Conservation (phyloP, 1,139 yeast genomes). For the Entelexis sorbosivorans region DNA sequence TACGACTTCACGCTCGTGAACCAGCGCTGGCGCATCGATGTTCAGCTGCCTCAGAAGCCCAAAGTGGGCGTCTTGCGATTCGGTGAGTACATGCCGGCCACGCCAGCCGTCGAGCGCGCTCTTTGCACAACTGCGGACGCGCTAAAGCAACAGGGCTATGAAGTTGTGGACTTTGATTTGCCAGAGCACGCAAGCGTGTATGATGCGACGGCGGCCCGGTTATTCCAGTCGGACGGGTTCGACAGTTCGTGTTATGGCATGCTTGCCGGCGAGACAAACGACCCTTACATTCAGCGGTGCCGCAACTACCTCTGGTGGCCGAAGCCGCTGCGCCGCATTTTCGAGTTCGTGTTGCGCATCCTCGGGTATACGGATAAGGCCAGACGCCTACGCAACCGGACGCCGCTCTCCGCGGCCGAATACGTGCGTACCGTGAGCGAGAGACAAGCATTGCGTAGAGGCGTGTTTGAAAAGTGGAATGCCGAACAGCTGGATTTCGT, state of each 20-base stretch:
- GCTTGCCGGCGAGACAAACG: slow-evolving; percentile 14
- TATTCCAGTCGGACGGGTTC: slow-evolving; percentile 10
- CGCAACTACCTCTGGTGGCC: slow-evolving; percentile 8
- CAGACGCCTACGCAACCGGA: background rate
- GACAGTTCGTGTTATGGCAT: background rate
- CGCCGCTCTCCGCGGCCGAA: background rate
- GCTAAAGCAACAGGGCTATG: slow-evolving; percentile 45
- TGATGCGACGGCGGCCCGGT: background rate
- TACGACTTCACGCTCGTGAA: slow-evolving; percentile 46
- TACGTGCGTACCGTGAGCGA: background rate
- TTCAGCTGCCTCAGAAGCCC: slow-evolving; percentile 36
- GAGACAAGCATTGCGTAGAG: slow-evolving; percentile 20
- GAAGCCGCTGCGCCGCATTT: slow-evolving; percentile 5
- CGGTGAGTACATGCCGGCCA: slow-evolving; percentile 41
- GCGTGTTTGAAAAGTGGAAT: slow-evolving; percentile 33
- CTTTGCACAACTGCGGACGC: slow-evolving; percentile 39
- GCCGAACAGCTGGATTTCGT: slow-evolving; percentile 33
- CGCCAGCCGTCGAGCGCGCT: slow-evolving; percentile 55
- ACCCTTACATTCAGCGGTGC: slow-evolving; percentile 7
- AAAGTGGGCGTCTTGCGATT: slow-evolving; percentile 39
- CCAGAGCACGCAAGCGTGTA: slow-evolving; percentile 27
- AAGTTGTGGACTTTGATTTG: slow-evolving; percentile 48
- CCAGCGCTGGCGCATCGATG: slow-evolving; percentile 47
- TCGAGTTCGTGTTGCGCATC: slow-evolving; percentile 4
- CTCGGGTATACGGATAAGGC: slow-evolving; percentile 16